Conservation (phyloP, 2,329 filamentous ascomycete species). For the Boeremia lycopersici region DNA sequence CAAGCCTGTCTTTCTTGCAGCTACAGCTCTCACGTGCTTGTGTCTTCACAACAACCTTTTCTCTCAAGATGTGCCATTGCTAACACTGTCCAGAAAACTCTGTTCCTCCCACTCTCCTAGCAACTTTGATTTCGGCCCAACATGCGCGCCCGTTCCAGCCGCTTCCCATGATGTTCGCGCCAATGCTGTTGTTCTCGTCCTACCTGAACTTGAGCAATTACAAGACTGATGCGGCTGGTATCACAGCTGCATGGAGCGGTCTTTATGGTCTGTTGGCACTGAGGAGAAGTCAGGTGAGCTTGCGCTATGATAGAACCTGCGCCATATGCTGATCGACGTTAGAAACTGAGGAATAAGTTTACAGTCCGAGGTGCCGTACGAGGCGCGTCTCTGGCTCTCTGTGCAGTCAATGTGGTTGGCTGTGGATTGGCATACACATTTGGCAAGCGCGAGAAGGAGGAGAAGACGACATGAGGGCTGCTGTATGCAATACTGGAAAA, state of each 20-base stretch:
- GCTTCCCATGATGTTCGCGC: conserved; percentile 71
- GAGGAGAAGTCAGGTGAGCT: conserved; percentile 57
- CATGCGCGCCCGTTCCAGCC: conserved; percentile 69
- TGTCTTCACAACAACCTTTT: neutral
- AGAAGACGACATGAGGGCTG: conserved; percentile 20
- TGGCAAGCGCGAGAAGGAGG: conserved; percentile 50
- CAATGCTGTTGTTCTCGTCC: conserved; percentile 67
- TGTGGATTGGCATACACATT: conserved; percentile 60
- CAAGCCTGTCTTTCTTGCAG: neutral
- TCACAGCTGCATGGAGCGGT: conserved; percentile 69
- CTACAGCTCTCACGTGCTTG: conserved; percentile 27
- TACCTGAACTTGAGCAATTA: conserved; percentile 69
- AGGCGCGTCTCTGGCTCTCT: conserved; percentile 58
- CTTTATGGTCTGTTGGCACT: conserved; percentile 68
- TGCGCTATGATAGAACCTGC: neutral
- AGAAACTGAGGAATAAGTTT: conserved; percentile 55
- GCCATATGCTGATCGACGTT: neutral
- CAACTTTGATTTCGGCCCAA: conserved; percentile 69
- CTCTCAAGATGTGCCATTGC: neutral
- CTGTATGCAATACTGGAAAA: neutral
- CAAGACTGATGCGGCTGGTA: conserved; percentile 67
- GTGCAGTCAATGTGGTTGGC: conserved; percentile 57
- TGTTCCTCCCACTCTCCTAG: conserved; percentile 68
- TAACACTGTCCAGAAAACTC: conserved; percentile 60
- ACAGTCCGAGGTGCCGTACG: conserved; percentile 58